phyloP scores from a whole-genome alignment of 805 yeast genomes.

The Lipomyces yamadae region DNA sequence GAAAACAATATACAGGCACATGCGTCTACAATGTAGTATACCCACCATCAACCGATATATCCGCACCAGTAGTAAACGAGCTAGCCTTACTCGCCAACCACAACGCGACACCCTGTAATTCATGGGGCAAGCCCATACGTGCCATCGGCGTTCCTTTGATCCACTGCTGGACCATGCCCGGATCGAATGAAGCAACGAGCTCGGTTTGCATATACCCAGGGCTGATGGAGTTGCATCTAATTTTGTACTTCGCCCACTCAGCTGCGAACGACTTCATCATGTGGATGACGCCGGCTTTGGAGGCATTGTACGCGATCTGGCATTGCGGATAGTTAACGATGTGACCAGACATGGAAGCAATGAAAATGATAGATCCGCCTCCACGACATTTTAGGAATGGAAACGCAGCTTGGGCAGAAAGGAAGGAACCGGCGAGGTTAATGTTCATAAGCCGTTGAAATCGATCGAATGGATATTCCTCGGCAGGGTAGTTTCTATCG shows the following conservation, averaged over 20 bases:
- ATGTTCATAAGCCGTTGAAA: conserved; percentile 69
- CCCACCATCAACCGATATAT: conserved; percentile 84
- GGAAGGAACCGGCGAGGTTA: conserved; percentile 67
- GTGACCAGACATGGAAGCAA: conserved; percentile 74
- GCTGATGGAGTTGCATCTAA: conserved; percentile 66
- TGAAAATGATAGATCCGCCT: conserved; percentile 64
- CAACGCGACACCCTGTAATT: conserved; percentile 75
- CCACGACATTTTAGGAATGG: conserved; percentile 64
- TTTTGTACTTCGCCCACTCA: conserved; percentile 72
- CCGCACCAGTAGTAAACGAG: conserved; percentile 82
- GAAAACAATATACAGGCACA: not conserved
- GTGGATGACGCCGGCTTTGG: conserved; percentile 72
- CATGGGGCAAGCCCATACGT: conserved; percentile 85
- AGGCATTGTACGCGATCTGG: conserved; percentile 69
- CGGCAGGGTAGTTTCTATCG: conserved; percentile 72
- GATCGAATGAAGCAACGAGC: conserved; percentile 51
- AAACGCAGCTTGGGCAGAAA: conserved; percentile 67
- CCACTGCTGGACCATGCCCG: conserved; percentile 65
- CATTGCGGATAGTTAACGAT: conserved; percentile 76
- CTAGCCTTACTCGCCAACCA: conserved; percentile 78
- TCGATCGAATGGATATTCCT: conserved; percentile 67
- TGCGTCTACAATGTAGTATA: conserved; percentile 72
- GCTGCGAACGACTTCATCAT: conserved; percentile 67
- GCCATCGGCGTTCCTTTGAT: conserved; percentile 49
- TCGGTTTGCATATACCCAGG: conserved; percentile 75